Evolutionary conservation across 768 basidiomycete species (phyloP).

Genomic region (Leccinum subgranulosum): DNA sequence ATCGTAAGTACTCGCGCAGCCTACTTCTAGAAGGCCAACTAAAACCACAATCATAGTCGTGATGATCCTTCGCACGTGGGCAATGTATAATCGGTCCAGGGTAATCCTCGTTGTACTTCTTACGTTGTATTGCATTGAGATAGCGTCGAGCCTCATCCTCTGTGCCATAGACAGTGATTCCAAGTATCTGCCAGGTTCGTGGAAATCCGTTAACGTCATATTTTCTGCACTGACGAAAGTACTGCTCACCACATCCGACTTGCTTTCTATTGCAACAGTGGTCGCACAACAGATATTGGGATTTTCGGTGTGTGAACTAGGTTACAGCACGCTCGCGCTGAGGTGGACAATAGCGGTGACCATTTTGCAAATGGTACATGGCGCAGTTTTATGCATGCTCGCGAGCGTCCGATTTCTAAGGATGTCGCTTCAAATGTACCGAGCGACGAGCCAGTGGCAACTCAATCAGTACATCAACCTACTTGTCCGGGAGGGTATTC

Average conservation of each 20-base stretch:
- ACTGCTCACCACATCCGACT: not conserved
- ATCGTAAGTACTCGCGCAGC: not conserved
- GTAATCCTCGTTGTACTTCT: not conserved
- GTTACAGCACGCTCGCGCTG: not conserved
- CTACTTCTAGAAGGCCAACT: not conserved
- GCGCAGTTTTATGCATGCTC: not conserved
- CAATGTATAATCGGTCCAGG: not conserved
- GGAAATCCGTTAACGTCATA: too few relatives aligned
- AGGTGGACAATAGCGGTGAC: not conserved
- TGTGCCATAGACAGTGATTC: not conserved
- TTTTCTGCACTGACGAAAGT: not conserved
- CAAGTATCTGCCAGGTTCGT: not conserved
- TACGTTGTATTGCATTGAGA: not conserved
- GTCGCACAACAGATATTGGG: not conserved
- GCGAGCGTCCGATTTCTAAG: not conserved
- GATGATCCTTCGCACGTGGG: not conserved
- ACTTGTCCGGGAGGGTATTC: not conserved
- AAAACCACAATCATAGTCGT: not conserved
- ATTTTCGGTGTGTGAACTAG: not conserved
- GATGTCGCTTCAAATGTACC: not conserved
- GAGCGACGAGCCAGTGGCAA: not conserved
- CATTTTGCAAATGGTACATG: not conserved
- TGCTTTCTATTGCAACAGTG: not conserved
- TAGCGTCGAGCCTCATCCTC: not conserved
- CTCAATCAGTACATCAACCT: not conserved